phyloP scores from a whole-genome alignment of 257 asterid genomes.

The Solanum bulbocastanum region DNA sequence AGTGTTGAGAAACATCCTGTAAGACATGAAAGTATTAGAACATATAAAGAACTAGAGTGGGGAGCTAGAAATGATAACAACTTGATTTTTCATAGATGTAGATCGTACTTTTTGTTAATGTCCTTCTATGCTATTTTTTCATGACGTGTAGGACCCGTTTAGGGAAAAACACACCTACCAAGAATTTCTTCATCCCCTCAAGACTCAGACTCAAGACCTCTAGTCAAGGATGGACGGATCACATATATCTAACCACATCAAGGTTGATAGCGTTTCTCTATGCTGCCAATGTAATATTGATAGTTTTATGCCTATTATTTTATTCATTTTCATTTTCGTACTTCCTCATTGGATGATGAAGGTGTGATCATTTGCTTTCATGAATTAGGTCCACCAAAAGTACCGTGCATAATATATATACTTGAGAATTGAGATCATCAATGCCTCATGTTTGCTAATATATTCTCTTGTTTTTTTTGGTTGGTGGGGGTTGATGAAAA shows the following conservation, averaged over 20 bases:
- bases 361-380: not conserved
- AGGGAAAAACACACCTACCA: not conserved
- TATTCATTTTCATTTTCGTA: not conserved
- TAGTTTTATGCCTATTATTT: not conserved
- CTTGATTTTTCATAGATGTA: not conserved
- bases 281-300: not conserved
- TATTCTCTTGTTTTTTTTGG: not conserved
- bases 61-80: not conserved
- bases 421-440: not conserved
- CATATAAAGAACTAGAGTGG: not conserved
- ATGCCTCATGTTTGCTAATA: not conserved
- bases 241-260: not conserved
- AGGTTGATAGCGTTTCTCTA: not conserved
- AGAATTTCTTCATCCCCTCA: not conserved
- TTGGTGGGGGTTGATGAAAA: not conserved
- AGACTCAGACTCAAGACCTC: not conserved
- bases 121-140: not conserved
- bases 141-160: not conserved
- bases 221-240: not conserved
- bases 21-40: not conserved
- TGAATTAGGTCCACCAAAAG: not conserved
- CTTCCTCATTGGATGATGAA: not conserved
- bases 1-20: slow-evolving; percentile 73
- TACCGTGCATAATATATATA: not conserved
- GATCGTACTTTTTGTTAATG: not conserved